Base-by-base conservation (phyloP, 768 basidiomycete genomes). In the Leccinum subtestaceum region DNA sequence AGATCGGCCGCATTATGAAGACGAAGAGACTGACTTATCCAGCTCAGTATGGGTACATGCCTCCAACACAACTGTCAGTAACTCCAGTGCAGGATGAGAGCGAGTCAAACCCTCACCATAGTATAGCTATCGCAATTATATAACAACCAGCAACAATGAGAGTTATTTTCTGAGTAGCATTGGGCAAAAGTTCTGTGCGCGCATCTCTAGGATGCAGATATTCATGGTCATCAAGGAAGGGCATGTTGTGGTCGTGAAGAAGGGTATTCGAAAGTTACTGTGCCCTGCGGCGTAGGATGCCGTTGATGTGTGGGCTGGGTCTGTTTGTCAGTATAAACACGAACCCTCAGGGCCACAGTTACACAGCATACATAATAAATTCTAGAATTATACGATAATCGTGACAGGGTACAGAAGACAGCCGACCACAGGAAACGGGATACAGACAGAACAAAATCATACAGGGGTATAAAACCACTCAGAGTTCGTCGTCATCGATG, bases 111-210 rank as follows among this genome's bases (percentile, higher is more conserved):
- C 69, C 85, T 62, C 68, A 88, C 91, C 92, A 94, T 61, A 94
- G 74, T 55, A 94, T 85, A n/a, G 78, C 88, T 70, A 93, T 94
- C 4, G 74, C 80, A 23, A 93, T 27, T 56, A 93, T 76, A 72
- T 93, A 94, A 31, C 78, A 79, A 10, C 84, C 90, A 7, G 91
- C 92, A 31, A 92, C 87, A 56, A 94, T 92, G 50, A 94, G 75
- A 1, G 92, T 94, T 13, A 77, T 84, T 63, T 78, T 77, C 70
- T 93, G 91, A 8, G 91, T 93, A 10, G 74, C 76, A 61, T 84
- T 90, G 1, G 91, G 91, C 23, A 83, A 83, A 36, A 93, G 70
- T 47, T 67, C 62, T 43, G 73, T 52, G 49, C 38, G 32, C n/a
- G 48, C 55, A 29, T 73, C 70, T 62, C 72, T 75, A 36, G 63